These are phyloP conservation scores for Talaromyces thailandensis DNA, from an alignment of 495 filamentous ascomycete species.

Conservation along the genomic window DNA sequence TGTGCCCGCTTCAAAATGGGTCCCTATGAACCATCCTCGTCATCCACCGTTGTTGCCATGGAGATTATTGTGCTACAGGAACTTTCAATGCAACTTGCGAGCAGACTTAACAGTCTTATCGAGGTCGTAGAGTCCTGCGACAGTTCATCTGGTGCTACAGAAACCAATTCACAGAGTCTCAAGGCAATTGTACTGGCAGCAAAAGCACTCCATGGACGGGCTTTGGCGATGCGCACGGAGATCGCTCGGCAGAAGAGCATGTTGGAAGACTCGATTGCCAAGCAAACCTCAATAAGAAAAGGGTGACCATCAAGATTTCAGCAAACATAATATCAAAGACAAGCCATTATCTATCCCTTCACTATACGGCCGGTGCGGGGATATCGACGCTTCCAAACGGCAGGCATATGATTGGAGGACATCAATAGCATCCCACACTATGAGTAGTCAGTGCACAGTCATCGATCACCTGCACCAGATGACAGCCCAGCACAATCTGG, in stretches of 20 bases:
- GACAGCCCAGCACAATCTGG: not conserved
- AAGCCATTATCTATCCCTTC: not conserved
- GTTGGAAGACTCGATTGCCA: not conserved
- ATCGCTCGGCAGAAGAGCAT: not conserved
- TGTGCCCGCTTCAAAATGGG: not conserved
- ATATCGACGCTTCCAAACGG: not conserved
- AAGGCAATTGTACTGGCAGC: not conserved
- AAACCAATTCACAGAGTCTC: not conserved
- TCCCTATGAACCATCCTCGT: not conserved
- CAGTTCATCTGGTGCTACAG: not conserved
- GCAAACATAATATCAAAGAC: not conserved
- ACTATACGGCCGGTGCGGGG: not conserved
- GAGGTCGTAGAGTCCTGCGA: not conserved
- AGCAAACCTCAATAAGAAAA: not conserved
- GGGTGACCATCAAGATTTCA: not conserved
- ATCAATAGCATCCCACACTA: not conserved
- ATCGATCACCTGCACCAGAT: not conserved
- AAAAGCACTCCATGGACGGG: not conserved
- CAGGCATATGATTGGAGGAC: not conserved
- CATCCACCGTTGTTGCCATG: constrained; percentile 1
- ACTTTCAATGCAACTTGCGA: not conserved
- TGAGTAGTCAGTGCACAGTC: not conserved
- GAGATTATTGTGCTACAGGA: constrained; percentile 1
- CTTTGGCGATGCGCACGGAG: not conserved
- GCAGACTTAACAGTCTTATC: not conserved